A percentile compares a stretch with the other conserved stretches of the same genome.
Evolutionary conservation across 306 rosid genomes (phyloP).

Genomic region (Prunus mume): DNA sequence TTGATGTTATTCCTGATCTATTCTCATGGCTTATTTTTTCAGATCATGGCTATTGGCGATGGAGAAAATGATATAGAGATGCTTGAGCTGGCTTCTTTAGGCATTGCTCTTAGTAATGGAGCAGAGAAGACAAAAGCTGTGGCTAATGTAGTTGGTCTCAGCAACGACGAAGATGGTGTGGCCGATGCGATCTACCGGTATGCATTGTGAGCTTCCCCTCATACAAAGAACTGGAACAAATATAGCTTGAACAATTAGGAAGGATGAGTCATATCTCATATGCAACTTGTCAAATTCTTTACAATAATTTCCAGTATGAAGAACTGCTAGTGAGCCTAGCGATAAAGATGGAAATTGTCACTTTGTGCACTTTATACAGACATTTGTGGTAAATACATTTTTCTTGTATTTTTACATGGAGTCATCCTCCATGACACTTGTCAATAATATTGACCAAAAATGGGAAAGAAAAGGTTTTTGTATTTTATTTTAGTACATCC

Average conservation of each 20-base stretch:
- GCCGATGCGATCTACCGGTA: slow-evolving; percentile 91
- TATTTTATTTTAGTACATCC: neutral
- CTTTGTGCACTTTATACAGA: neutral
- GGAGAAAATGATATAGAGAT: slow-evolving; percentile 94
- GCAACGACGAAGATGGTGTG: slow-evolving; percentile 89
- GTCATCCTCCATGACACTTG: neutral
- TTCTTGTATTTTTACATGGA: neutral
- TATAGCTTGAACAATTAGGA: neutral
- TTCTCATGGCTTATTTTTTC: slow-evolving; percentile 7
- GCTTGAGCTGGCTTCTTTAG: slow-evolving; percentile 88
- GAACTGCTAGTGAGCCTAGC: neutral
- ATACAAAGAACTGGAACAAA: neutral
- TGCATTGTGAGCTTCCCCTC: slow-evolving; percentile 56
- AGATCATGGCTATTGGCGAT: slow-evolving; percentile 98
- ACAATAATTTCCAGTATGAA: neutral
- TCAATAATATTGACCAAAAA: neutral
- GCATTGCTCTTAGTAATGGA: slow-evolving; percentile 83
- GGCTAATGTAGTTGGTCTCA: slow-evolving; percentile 70
- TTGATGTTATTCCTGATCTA: neutral
- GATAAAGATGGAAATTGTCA: neutral
- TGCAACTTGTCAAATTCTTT: neutral
- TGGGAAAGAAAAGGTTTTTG: neutral
- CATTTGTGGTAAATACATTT: neutral
- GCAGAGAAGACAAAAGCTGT: slow-evolving; percentile 75
- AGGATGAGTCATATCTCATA: neutral